Evolutionary conservation across 2,329 filamentous ascomycete species (phyloP), one percentile per base, ranked within the genome.

Genomic region (Cytospora piceae): DNA sequence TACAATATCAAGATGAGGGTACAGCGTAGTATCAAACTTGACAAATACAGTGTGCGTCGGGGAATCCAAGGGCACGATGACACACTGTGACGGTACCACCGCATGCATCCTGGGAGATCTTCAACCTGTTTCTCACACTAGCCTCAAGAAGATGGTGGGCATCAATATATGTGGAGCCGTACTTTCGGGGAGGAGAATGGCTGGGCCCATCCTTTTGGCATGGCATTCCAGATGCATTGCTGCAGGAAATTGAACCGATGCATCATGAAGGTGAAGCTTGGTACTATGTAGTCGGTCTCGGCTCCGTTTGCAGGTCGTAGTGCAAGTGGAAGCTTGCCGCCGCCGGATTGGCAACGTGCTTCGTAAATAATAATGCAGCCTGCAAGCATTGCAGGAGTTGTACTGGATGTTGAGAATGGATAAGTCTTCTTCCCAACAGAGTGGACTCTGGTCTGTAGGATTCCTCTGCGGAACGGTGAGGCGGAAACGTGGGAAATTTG

Each of bases 151-250:
- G 66, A 39, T 22, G 27, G 55, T 31, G 56, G 57, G 62, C 55
- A 63, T 56, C 63, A 63, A 37, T 59, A 57, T 20, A 34, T 63
- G 59, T 68, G 66, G 66, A 57, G 53, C 63, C 63, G 58, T 62
- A 64, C 63, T 61, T 61, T 55, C 57, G 66, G 59, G 29, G 55
- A 63, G 52, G n/a, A 63, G 61, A 29, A 59, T 58, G 63, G 58
- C 66, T 65, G 56, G 63, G 54, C 66, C 59, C 58, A 58, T 67
- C 63, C 56, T 66, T 67, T 59, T 51, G 59, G 56, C 58, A 63
- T 66, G 49, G 42, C 59, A 65, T 59, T 66, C 66, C 58, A 64
- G 54, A 61, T 65, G 58, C 56, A 61, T 54, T 52, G 61, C 49
- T 55, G 53, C 64, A 63, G 61, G 64, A 66, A 56, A 49, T 49